These are phyloP conservation scores for Drechslerella stenobrocha DNA, from an alignment of 2,329 filamentous ascomycete genomes.

Conservation along the genomic window DNA sequence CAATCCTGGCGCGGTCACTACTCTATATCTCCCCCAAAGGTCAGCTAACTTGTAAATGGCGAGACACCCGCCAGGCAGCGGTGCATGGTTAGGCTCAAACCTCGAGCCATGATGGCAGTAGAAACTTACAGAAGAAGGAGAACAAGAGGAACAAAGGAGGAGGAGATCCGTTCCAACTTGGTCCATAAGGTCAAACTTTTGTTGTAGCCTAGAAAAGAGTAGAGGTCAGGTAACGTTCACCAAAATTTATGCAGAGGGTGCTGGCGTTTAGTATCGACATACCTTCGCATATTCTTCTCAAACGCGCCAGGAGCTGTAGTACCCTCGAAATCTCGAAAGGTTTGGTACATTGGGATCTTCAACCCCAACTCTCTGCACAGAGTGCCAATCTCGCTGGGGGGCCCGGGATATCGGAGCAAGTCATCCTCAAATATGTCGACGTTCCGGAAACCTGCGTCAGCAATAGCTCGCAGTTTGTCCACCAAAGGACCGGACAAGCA, in stretches of 20 bases:
- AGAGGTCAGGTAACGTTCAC: slow-evolving; percentile 31
- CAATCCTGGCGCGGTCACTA: slow-evolving; percentile 49
- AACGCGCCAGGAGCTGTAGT: slow-evolving; percentile 47
- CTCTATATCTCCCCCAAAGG: slow-evolving; percentile 33
- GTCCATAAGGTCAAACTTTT: slow-evolving; percentile 50
- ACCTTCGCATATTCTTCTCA: slow-evolving; percentile 49
- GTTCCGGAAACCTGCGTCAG: slow-evolving; percentile 48
- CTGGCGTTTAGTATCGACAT: slow-evolving; percentile 39
- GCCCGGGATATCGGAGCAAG: slow-evolving; percentile 47
- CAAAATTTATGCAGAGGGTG: slow-evolving; percentile 25
- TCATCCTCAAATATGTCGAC: slow-evolving; percentile 51
- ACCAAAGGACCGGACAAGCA: slow-evolving; percentile 47
- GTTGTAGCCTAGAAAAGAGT: slow-evolving; percentile 31
- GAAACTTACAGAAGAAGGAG: slow-evolving; percentile 48
- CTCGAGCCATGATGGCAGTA: neutral
- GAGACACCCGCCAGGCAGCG: neutral
- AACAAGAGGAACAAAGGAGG: slow-evolving; percentile 50
- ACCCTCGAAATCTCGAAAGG: slow-evolving; percentile 50
- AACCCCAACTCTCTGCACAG: slow-evolving; percentile 49
- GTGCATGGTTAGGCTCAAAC: neutral
- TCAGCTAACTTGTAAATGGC: slow-evolving; percentile 30
- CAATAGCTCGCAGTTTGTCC: slow-evolving; percentile 49
- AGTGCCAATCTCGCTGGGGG: slow-evolving; percentile 45
- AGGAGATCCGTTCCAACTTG: slow-evolving; percentile 49
- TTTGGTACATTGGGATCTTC: slow-evolving; percentile 50